phyloP scores from a whole-genome alignment of 1,284 basidiomycete species.

The Leccinum pallidistipes region DNA sequence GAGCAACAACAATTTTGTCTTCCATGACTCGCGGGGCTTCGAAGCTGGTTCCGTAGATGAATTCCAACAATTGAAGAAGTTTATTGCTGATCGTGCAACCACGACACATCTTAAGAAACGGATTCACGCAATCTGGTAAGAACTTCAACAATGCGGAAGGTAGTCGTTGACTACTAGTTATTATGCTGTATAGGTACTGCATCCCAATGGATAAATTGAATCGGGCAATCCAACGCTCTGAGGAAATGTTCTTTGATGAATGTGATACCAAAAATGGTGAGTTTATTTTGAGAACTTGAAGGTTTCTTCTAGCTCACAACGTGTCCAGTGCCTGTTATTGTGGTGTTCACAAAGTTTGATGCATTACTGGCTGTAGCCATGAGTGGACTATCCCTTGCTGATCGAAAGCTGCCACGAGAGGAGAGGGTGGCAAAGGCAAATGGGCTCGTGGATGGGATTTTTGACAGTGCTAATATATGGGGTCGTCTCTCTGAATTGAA shows the following conservation, averaged over 20 bases:
- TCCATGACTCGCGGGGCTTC: background rate
- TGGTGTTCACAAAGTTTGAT: background rate
- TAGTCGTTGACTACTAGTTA: no score
- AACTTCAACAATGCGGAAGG: no score
- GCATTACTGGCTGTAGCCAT: background rate
- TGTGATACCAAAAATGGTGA: background rate
- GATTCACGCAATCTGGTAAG: no score
- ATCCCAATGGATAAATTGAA: no score
- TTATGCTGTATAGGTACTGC: no score
- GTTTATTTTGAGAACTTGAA: background rate
- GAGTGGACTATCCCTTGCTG: background rate
- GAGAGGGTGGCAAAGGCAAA: background rate
- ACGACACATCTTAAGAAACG: no score
- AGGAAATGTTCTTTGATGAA: background rate
- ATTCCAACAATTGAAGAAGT: background rate
- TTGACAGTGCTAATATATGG: background rate
- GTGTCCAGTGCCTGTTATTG: background rate
- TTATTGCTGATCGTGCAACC: background rate
- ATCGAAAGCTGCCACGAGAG: background rate
- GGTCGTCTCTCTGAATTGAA: background rate
- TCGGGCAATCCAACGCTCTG: background rate
- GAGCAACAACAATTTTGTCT: background rate
- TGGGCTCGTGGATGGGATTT: background rate
- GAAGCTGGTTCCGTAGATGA: background rate
- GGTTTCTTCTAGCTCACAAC: background rate